Evolutionary conservation across 1,139 yeast genomes (phyloP), one percentile per base, ranked within the genome.

Genomic region (Taphrina deformans): DNA sequence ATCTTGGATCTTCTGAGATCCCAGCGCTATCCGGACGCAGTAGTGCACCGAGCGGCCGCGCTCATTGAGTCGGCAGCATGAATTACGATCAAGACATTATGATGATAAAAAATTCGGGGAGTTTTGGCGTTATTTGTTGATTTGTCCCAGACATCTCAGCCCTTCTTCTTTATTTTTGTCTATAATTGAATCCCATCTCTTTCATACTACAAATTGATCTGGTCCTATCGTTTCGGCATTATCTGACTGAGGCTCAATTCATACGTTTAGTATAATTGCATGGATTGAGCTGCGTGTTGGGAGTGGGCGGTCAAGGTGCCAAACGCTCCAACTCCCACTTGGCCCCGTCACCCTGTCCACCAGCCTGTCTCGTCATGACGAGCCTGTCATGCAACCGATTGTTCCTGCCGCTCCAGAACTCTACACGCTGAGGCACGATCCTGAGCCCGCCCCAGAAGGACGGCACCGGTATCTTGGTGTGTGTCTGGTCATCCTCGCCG

Each of bases 321-420:
- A 53, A 12, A 6, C 58, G 29, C 31, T 53, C 58, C 16, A 53
- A n/a, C 18, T 23, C 21, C 58, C 58, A 53, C 14, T 35, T 23
- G 14, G 35, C 35, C 9, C 14, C 21, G 18, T 26, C 53, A 23
- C 35, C 35, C 2, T 27, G 27, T 26, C 35, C 27, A 9, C 35
- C 35, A 21, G 35, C 35, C n/a, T 23, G 18, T 14, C 33, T 23
- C 7, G 48, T 23, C 58, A 53, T 35, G 58, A 38, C 46, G 10
- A 53, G 27, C 23, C 58, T 35, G 76, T 93, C 99, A 75, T 93
- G 99, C 66, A 92, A 80, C 75, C 99, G 83, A 73, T 89, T 88
- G 67, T 84, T 82, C 69, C 99, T 84, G 18, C 99, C 99, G 77
- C 93, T 98, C 97, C 98, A 93, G 74, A 93, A 93, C 77, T 93